These are phyloP conservation scores for Gleditsia sinensis DNA, from an alignment of 306 rosid genomes.

Conservation along the genomic window DNA sequence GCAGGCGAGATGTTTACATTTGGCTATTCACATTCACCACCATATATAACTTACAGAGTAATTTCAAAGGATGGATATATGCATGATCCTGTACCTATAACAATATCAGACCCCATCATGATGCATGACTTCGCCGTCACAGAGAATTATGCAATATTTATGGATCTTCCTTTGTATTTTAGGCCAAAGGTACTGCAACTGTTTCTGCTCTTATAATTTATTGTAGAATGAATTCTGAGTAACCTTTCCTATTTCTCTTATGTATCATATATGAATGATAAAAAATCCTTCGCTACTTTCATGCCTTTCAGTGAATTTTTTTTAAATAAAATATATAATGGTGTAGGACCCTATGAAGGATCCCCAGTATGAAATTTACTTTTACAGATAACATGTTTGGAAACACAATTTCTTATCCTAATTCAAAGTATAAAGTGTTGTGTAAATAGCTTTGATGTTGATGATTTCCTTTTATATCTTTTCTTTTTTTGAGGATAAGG, in stretches of 20 bases:
- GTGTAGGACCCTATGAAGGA: neutral
- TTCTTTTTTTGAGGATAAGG: neutral
- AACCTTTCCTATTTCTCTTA: constrained; percentile 8
- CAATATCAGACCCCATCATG: constrained; percentile 84
- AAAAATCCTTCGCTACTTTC: neutral
- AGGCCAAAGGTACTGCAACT: constrained; percentile 73
- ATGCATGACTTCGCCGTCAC: constrained; percentile 98
- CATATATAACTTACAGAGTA: constrained; percentile 91
- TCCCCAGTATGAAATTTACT: neutral
- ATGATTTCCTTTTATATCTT: neutral
- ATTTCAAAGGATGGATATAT: constrained; percentile 86
- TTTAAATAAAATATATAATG: neutral
- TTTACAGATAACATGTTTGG: neutral
- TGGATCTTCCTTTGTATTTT: constrained; percentile 92
- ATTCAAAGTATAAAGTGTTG: neutral
- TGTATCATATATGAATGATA: neutral
- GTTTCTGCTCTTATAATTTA: constrained; percentile 12
- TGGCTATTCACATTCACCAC: constrained; percentile 84
- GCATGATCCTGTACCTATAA: constrained; percentile 95
- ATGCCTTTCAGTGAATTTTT: neutral
- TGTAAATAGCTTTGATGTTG: neutral
- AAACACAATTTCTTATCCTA: neutral
- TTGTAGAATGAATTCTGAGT: neutral
- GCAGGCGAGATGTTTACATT: constrained; percentile 98
- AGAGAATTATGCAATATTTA: constrained; percentile 78